Conservation (phyloP, 768 basidiomycete genomes). For the Suillus alpinus region DNA sequence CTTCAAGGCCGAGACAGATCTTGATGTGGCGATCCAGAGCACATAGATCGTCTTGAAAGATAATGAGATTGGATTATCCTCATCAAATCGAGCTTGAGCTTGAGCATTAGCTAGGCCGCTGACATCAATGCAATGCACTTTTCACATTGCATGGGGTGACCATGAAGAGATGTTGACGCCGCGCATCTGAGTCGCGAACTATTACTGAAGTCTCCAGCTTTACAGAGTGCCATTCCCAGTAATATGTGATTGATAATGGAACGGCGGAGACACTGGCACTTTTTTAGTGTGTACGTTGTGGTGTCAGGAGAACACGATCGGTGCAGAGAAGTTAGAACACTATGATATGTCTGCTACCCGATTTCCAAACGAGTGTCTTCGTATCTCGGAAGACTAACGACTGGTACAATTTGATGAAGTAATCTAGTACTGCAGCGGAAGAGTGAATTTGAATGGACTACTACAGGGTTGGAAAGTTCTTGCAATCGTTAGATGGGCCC, state of each 20-base stretch:
- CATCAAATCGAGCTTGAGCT: constrained; percentile 19
- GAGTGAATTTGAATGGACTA: neutral
- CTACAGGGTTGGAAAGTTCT: neutral
- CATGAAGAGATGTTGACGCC: neutral
- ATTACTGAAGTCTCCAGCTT: constrained; percentile 34
- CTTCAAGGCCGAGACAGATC: neutral
- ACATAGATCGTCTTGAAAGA: neutral
- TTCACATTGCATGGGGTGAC: neutral
- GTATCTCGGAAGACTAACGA: neutral
- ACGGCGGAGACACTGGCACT: constrained; percentile 27
- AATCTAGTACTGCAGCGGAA: neutral
- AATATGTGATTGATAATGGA: constrained; percentile 35
- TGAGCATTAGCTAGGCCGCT: neutral
- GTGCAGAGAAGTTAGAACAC: constrained; percentile 8
- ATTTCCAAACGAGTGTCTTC: constrained; percentile 11
- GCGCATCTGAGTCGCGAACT: neutral
- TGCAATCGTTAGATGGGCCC: neutral
- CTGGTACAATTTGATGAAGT: constrained; percentile 9
- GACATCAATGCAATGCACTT: neutral
- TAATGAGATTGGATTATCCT: constrained; percentile 17
- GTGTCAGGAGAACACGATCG: constrained; percentile 32
- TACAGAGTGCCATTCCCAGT: constrained; percentile 34
- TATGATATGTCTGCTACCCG: constrained; percentile 18
- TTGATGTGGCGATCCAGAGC: neutral
- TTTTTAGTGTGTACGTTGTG: constrained; percentile 39